Base-by-base conservation (phyloP, 2,329 filamentous ascomycete genomes). In the Chlorencoelia australis region DNA sequence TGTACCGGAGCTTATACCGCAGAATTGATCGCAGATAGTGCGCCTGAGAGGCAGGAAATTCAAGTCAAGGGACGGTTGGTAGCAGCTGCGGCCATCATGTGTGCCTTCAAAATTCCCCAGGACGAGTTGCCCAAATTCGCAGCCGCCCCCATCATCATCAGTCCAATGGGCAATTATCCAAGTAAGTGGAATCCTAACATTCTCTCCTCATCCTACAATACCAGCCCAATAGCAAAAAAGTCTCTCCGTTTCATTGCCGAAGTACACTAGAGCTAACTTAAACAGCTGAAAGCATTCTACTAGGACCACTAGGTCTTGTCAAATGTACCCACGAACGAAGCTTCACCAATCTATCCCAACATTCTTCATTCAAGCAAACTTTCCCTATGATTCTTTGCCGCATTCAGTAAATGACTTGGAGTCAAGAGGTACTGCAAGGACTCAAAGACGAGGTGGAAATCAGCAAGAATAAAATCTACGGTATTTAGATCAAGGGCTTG, bases 1-100 rank as follows among this genome's bases (percentile, higher is more conserved):
- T 63, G 64, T 30, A 68, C 72, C 1, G 73, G 71, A n/a, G 71
- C 73, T 2, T 69, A 70, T 55, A 75, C 71, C 4, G 66, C 66
- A 19, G 52, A 61, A 14, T 48, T 76, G 11, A 61, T 75, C 39
- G 66, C 67, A 20, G 64, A 67, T 10, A 66, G 66, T 28, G 67
- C 65, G 0, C 60, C 64, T 5, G 57, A 64, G 13, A 66, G 66
- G 40, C 57, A 63, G 24, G 58, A 69, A 17, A 60, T 70, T 14
- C 71, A 76, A 40, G 61, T 68, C 17, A 70, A 68, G 11, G 55
- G 65, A 38, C 60, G 71, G 33, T 60, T 74, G 30, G 52, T 68
- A 19, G 73, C 75, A n/a, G 73, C 71, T 1, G 75, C 10, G 5
- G 24, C 24, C 14, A 26, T 26, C 8, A 10, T 11, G 24, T 26